Evolutionary conservation across 345 rosid species (phyloP).

Genomic region (Laguncularia racemosa): DNA sequence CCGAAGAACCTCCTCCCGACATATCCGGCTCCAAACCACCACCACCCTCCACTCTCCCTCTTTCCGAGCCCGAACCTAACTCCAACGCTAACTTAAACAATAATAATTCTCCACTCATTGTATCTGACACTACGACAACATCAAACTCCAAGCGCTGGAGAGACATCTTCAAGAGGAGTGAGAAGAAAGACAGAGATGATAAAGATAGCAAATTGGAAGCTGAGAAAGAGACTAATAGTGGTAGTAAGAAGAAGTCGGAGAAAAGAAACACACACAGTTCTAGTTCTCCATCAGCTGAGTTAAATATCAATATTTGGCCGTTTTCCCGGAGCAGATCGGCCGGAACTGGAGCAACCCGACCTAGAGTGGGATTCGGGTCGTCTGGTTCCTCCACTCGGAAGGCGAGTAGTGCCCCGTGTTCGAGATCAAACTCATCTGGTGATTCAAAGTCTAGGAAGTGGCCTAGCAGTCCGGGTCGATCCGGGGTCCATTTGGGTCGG

Average conservation of each 20-base stretch:
- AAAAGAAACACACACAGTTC: constrained; percentile 15
- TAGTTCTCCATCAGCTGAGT: constrained; percentile 27
- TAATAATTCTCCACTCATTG: constrained; percentile 8
- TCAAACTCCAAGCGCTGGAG: constrained; percentile 65
- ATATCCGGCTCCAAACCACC: background rate
- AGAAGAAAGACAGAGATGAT: constrained; percentile 28
- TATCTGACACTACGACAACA: constrained; percentile 7
- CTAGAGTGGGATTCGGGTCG: constrained; percentile 32
- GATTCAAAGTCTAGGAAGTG: constrained; percentile 50
- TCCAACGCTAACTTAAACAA: constrained; percentile 7
- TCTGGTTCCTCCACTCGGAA: constrained; percentile 24
- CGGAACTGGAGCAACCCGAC: constrained; percentile 47
- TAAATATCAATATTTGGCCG: constrained; percentile 78
- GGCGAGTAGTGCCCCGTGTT: constrained; percentile 81
- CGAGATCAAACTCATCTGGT: constrained; percentile 69
- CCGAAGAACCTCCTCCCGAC: constrained; percentile 13
- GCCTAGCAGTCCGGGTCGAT: constrained; percentile 61
- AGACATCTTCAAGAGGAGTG: constrained; percentile 51
- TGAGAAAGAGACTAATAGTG: constrained; percentile 23
- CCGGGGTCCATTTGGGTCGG: constrained; percentile 63
- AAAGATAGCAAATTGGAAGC: constrained; percentile 15
- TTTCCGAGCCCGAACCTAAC: constrained; percentile 12
- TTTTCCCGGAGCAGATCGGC: constrained; percentile 84
- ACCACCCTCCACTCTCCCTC: background rate
- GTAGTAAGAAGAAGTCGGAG: constrained; percentile 34